Evolutionary conservation across 2,329 filamentous ascomycete genomes (phyloP), one percentile per base, ranked within the genome.

Genomic region (Penicillium corylophilum): DNA sequence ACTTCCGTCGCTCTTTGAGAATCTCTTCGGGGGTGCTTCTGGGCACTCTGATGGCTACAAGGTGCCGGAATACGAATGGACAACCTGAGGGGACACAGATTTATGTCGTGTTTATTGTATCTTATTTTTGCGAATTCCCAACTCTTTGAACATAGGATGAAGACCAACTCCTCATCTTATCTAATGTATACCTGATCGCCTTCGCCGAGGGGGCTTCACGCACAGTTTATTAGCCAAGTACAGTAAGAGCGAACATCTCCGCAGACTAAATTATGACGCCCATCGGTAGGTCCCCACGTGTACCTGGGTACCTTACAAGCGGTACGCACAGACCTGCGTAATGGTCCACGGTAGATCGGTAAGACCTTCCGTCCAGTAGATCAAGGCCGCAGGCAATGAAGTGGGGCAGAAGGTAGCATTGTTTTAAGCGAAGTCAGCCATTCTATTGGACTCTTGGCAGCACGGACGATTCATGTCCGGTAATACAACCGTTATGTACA

Each of bases 11-110:
- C 62, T 15, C 67, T 69, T 57, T 1, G 52, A 68, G 45, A 72
- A 55, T 46, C 63, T 65, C 49, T 64, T 72, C 28, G 66, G 58
- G 5, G 53, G 62, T 50, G 55, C 68, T 20, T 69, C 75, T 59
- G 67, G 57, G 10, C 46, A 56, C 20, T 50, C 36, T 35, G 55
- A 74, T 35, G 70, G 68, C 39, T 70, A 70, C 50, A 39, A 46
- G 13, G 53, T 78, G 2, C 73, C 72, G 0, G 68, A 72, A 6
- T 79, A 79, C 56, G 54, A 71, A 13, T 70, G 62, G 68, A 55
- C 16, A 16, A 20, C 9, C 5, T 51, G n/a, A 47, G 13, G 20
- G 15, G 16, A 8, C 36, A 13, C 20, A 13, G 4, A 5, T 23
- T 35, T 7, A 15, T 23, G 13, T 24, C 36, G 18, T 22, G 9